Evolutionary conservation across 352 stramenopile species (phyloP).

Genomic region (Pseudoperonospora humuli): DNA sequence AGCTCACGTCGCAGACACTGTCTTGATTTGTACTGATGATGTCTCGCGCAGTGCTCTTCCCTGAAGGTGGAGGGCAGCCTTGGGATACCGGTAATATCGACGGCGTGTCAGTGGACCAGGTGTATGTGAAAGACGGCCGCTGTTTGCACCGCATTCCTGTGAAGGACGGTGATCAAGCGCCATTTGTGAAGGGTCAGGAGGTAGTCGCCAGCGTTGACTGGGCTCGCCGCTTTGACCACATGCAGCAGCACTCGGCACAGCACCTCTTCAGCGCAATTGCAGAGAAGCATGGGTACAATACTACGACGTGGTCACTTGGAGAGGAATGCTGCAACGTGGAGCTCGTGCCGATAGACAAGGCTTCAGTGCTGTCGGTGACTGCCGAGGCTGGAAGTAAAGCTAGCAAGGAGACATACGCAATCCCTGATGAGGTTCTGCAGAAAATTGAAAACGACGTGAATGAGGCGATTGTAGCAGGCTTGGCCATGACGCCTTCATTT

Average conservation of each 20-base stretch:
- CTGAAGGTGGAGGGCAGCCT: slow-evolving; percentile 82
- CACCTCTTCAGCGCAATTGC: slow-evolving; percentile 84
- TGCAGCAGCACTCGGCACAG: slow-evolving; percentile 87
- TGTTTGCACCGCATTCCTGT: slow-evolving; percentile 51
- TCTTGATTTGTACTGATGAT: slow-evolving; percentile 6
- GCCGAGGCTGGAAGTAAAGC: slow-evolving; percentile 15
- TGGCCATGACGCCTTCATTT: slow-evolving; percentile 52
- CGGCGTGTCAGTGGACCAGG: slow-evolving; percentile 36
- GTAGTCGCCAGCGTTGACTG: slow-evolving; percentile 65
- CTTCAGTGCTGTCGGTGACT: not conserved
- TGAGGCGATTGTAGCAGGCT: slow-evolving; percentile 49
- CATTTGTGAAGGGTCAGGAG: slow-evolving; percentile 38
- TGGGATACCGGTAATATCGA: slow-evolving; percentile 66
- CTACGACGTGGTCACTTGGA: slow-evolving; percentile 71
- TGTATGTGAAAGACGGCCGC: slow-evolving; percentile 56
- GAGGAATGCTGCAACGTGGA: slow-evolving; percentile 74
- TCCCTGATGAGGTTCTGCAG: slow-evolving; percentile 31
- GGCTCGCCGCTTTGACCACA: slow-evolving; percentile 77
- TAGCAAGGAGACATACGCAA: slow-evolving; percentile 32
- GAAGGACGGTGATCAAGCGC: slow-evolving; percentile 9
- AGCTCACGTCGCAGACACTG: not conserved
- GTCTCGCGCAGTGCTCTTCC: slow-evolving; percentile 59
- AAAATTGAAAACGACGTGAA: slow-evolving; percentile 74
- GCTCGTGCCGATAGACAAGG: slow-evolving; percentile 37
- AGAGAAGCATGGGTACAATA: slow-evolving; percentile 62